phyloP scores from a whole-genome alignment of 2,329 filamentous ascomycete species.

The Penicillium sp. region DNA sequence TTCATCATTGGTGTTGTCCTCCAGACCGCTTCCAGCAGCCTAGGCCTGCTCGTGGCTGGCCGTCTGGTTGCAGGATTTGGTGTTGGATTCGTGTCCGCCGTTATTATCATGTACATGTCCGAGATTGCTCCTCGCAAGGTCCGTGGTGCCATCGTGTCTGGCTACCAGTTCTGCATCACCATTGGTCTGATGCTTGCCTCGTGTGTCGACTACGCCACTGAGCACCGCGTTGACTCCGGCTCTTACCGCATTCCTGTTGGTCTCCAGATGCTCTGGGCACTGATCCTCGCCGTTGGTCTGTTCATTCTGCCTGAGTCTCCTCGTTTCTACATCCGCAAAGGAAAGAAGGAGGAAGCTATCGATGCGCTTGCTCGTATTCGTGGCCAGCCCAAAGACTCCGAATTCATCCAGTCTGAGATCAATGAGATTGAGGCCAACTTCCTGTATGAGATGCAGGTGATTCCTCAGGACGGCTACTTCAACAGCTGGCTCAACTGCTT shows the following conservation, averaged over 20 bases:
- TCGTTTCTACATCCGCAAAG: conserved; percentile 82
- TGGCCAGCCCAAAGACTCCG: conserved; percentile 72
- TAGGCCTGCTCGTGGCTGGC: conserved; percentile 70
- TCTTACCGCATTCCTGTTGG: conserved; percentile 81
- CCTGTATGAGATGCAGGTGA: conserved; percentile 75
- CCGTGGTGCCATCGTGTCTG: conserved; percentile 76
- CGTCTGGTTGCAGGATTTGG: conserved; percentile 76
- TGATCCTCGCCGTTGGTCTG: conserved; percentile 74
- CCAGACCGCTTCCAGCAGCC: conserved; percentile 61
- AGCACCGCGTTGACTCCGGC: conserved; percentile 64
- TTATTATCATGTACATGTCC: conserved; percentile 86
- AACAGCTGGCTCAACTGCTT: conserved; percentile 71
- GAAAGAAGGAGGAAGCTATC: conserved; percentile 68
- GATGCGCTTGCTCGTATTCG: conserved; percentile 68
- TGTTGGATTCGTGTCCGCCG: conserved; percentile 79
- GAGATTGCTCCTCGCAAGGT: conserved; percentile 77
- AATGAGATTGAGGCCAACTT: conserved; percentile 88
- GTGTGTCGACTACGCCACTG: conserved; percentile 72
- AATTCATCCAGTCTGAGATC: conserved; percentile 77
- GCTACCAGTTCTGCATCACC: conserved; percentile 83
- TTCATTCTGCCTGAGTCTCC: conserved; percentile 82
- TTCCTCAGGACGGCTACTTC: conserved; percentile 68
- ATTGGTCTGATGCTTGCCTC: conserved; percentile 77
- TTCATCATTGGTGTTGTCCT: conserved; percentile 72
- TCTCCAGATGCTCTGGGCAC: conserved; percentile 79